Conservation (phyloP, 768 basidiomycete genomes). For the Leucocoprinus birnbaumii region DNA sequence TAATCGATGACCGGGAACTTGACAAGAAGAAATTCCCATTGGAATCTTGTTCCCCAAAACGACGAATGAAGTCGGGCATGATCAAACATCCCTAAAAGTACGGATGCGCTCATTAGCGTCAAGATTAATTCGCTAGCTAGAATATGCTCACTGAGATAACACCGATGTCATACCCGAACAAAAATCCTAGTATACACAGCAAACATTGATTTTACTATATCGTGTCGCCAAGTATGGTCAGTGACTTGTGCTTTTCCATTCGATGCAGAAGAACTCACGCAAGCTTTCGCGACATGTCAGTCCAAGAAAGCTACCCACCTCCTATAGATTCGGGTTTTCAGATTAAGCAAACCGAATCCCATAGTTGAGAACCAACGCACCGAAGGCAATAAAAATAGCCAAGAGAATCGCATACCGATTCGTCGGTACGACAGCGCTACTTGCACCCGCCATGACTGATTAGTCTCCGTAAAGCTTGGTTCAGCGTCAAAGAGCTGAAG, state of each 20-base stretch:
- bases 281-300: neutral
- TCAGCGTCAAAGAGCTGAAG: neutral
- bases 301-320: constrained; percentile 17
- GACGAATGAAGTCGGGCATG: constrained; percentile 71
- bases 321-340: constrained; percentile 15
- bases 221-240: neutral
- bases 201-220: neutral
- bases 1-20: constrained; percentile 68
- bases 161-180: constrained; percentile 77
- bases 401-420: constrained; percentile 62
- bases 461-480: neutral
- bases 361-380: constrained; percentile 32
- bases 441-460: neutral
- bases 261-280: neutral
- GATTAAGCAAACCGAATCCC: neutral
- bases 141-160: constrained; percentile 62
- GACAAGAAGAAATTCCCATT: constrained; percentile 52
- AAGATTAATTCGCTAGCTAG: neutral
- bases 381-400: constrained; percentile 72
- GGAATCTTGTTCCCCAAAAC: constrained; percentile 55
- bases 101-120: neutral
- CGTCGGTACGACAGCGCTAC: constrained; percentile 38
- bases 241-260: neutral
- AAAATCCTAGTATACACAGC: constrained; percentile 44
- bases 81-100: constrained; percentile 68